Evolutionary conservation across 768 basidiomycete species (phyloP).

Genomic region (Strobilomyces confusus): DNA sequence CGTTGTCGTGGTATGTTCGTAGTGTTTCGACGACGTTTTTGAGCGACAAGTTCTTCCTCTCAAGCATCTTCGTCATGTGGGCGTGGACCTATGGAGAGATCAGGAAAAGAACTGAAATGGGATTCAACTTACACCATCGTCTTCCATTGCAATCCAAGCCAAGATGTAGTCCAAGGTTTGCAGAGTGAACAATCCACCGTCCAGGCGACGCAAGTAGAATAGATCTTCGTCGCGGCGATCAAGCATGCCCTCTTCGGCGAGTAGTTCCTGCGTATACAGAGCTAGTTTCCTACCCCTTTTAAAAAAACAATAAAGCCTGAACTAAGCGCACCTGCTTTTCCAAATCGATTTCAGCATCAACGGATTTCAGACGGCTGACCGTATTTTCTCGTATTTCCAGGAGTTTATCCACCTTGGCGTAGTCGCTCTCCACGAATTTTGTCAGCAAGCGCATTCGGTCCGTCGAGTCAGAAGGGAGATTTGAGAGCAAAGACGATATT

Average conservation of each 20-base stretch:
- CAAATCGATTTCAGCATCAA: constrained; percentile 62
- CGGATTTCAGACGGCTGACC: constrained; percentile 50
- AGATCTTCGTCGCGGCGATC: constrained; percentile 62
- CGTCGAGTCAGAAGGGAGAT: constrained; percentile 80
- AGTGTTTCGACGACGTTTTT: constrained; percentile 70
- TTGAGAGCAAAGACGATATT: constrained; percentile 81
- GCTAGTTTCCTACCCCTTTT: not conserved
- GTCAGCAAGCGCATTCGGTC: constrained; percentile 76
- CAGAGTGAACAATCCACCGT: constrained; percentile 82
- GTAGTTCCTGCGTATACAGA: constrained; percentile 44
- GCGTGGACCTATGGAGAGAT: constrained; percentile 58
- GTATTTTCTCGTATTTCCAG: constrained; percentile 81
- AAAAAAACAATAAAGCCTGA: not conserved
- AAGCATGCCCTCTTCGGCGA: constrained; percentile 53
- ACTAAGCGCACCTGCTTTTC: constrained; percentile 56
- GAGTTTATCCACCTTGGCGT: constrained; percentile 93
- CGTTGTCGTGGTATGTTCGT: constrained; percentile 66
- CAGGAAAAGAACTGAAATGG: not conserved
- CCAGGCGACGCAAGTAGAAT: constrained; percentile 84
- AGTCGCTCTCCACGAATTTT: constrained; percentile 91
- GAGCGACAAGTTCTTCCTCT: constrained; percentile 66
- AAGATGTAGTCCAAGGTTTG: constrained; percentile 93
- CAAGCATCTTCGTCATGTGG: constrained; percentile 74
- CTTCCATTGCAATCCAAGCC: constrained; percentile 96
- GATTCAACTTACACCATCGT: constrained; percentile 75